phyloP scores from a whole-genome alignment of 1,139 yeast genomes.

The Entelexis sorbosivorans region DNA sequence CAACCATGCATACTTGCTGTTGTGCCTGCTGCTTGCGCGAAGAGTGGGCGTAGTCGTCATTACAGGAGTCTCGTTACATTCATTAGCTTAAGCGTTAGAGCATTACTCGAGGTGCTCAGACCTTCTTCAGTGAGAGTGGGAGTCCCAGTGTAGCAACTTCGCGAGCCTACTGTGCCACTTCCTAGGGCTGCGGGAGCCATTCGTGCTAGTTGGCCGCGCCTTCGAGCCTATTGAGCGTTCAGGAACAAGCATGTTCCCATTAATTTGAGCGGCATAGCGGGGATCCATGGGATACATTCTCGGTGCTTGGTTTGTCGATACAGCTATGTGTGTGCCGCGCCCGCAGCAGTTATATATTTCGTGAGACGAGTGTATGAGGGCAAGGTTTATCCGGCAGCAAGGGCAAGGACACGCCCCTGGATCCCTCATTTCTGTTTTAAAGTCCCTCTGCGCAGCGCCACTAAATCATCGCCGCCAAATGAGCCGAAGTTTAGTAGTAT shows the following conservation, averaged over 20 bases:
- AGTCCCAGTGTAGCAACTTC: neutral
- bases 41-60: too few species aligned
- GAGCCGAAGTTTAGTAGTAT: conserved; percentile 1
- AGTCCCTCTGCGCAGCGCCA: neutral
- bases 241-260: neutral
- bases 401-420: neutral
- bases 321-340: neutral
- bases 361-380: neutral
- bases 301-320: neutral
- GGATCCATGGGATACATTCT: conserved; percentile 7
- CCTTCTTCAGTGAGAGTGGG: neutral
- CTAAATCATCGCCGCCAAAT: neutral
- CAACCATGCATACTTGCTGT: too few species aligned
- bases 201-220: neutral
- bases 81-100: too few species aligned
- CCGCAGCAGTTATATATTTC: neutral
- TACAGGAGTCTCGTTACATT: too few species aligned
- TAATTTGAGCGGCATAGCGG: conserved; percentile 1
- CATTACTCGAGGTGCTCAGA: too few species aligned
- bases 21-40: too few species aligned
- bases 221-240: neutral
- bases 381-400: neutral
- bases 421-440: neutral
- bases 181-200: neutral
- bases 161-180: neutral